Conservation (phyloP, 2,329 filamentous ascomycete genomes). For the Lasiodiplodia citricola region DNA sequence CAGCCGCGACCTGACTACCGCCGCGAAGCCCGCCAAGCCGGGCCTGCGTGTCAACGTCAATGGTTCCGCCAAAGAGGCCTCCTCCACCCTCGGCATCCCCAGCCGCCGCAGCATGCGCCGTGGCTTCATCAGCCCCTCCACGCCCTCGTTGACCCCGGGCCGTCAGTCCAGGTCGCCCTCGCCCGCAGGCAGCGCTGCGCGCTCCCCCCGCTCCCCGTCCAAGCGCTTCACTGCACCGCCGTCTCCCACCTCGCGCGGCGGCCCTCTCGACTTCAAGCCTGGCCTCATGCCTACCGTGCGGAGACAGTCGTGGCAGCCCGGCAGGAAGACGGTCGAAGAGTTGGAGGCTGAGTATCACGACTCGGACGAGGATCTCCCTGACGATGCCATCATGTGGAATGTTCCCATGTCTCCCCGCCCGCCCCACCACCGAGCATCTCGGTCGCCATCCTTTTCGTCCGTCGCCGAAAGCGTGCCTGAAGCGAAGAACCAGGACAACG, state of each 20-base stretch:
- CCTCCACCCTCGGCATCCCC: constrained; percentile 44
- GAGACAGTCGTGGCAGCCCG: constrained; percentile 69
- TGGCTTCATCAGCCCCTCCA: constrained; percentile 48
- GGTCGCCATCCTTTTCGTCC: constrained; percentile 40
- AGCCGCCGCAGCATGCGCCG: constrained; percentile 44
- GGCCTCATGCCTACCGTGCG: constrained; percentile 40
- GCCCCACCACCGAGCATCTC: constrained; percentile 37
- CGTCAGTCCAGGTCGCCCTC: constrained; percentile 45
- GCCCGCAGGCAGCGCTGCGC: constrained; percentile 34
- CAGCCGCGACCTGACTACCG: constrained; percentile 45
- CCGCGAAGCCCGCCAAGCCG: constrained; percentile 45
- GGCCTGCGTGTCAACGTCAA: constrained; percentile 48
- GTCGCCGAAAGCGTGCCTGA: constrained; percentile 34
- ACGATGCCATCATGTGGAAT: constrained; percentile 79
- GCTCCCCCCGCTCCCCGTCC: constrained; percentile 37
- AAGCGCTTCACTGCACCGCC: constrained; percentile 26
- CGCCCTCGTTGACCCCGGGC: constrained; percentile 38
- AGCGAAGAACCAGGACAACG: constrained; percentile 30
- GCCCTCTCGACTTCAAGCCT: constrained; percentile 38
- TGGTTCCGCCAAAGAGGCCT: constrained; percentile 13
- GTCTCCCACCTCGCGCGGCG: constrained; percentile 35
- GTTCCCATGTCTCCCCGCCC: constrained; percentile 74
- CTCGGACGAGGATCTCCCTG: constrained; percentile 75
- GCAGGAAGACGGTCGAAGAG: constrained; percentile 70
- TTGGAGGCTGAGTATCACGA: constrained; percentile 82